Percentiles rank a stretch among this genome's conserved stretches.
These are phyloP conservation scores for Polygonum aviculare DNA, from an alignment of 148 eudicot genomes.

Conservation along the genomic window DNA sequence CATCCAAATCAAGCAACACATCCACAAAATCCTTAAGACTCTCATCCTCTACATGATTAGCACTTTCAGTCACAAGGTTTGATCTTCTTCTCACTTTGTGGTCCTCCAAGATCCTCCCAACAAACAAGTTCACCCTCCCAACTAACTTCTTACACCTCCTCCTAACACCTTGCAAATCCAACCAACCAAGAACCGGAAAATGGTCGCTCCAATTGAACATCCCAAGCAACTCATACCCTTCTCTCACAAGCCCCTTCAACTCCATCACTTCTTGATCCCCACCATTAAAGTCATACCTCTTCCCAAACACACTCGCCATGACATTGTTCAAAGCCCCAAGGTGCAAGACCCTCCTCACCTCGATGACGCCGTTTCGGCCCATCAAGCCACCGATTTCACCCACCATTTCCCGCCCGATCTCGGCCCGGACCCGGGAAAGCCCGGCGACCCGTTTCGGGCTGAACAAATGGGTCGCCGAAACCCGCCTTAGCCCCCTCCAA, in stretches of 20 bases:
- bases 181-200: conserved; percentile 58
- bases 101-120: conserved; percentile 52
- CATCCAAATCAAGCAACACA: conserved; percentile 71
- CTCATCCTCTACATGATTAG: conserved; percentile 17
- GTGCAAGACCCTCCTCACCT: conserved; percentile 47
- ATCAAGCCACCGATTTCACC: conserved; percentile 17
- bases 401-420: not conserved
- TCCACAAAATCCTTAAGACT: conserved; percentile 63
- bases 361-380: conserved; percentile 23
- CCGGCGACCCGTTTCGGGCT: not conserved
- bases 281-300: conserved; percentile 25
- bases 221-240: conserved; percentile 82
- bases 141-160: conserved; percentile 53
- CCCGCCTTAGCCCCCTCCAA: conserved; percentile 12
- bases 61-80: not conserved
- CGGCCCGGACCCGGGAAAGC: not conserved
- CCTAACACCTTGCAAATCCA: conserved; percentile 79
- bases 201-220: conserved; percentile 88
- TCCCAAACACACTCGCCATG: conserved; percentile 85
- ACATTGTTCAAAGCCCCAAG: conserved; percentile 75
- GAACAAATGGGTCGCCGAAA: conserved; percentile 12
- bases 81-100: conserved; percentile 34
- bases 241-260: conserved; percentile 54
- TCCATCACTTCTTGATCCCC: conserved; percentile 6
- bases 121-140: conserved; percentile 53